Evolutionary conservation across 345 rosid species (phyloP).

Genomic region (Aquilaria yunnanensis): DNA sequence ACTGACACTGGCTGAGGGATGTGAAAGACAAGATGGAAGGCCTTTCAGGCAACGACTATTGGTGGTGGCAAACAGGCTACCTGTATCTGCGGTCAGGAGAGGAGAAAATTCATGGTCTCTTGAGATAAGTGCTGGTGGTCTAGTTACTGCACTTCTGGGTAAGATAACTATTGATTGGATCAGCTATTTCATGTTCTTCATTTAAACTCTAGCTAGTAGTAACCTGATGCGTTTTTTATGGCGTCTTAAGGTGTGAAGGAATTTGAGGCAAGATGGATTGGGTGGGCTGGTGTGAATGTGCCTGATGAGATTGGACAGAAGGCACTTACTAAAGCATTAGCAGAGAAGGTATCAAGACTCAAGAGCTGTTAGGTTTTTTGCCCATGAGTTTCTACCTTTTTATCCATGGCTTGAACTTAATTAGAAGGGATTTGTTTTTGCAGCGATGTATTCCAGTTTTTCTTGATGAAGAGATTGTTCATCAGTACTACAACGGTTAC

Average conservation of each 20-base stretch:
- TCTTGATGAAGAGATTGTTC: constrained; percentile 98
- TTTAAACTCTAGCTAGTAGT: constrained; percentile 12
- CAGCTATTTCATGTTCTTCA: constrained; percentile 1
- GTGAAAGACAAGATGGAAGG: constrained; percentile 60
- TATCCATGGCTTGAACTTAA: background rate
- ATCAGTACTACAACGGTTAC: constrained; percentile 97
- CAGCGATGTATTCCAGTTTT: constrained; percentile 99
- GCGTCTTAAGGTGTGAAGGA: constrained; percentile 82
- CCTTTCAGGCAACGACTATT: constrained; percentile 76
- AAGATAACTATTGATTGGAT: constrained; percentile 13
- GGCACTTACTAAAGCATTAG: constrained; percentile 92
- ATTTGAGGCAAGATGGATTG: constrained; percentile 99
- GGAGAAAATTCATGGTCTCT: constrained; percentile 95
- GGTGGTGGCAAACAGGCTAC: constrained; percentile 97
- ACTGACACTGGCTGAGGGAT: constrained; percentile 35
- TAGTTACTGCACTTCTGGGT: constrained; percentile 96
- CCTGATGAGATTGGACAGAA: constrained; percentile 93
- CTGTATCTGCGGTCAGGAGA: constrained; percentile 93
- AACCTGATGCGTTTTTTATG: constrained; percentile 30
- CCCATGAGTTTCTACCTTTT: constrained; percentile 2
- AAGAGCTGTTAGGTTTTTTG: background rate
- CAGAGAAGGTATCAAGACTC: constrained; percentile 65
- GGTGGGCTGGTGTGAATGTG: constrained; percentile 99
- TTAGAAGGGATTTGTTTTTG: constrained; percentile 12
- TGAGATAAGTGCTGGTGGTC: constrained; percentile 97